These are phyloP conservation scores for Clitoria ternatea DNA, from an alignment of 306 rosid genomes.

Conservation along the genomic window DNA sequence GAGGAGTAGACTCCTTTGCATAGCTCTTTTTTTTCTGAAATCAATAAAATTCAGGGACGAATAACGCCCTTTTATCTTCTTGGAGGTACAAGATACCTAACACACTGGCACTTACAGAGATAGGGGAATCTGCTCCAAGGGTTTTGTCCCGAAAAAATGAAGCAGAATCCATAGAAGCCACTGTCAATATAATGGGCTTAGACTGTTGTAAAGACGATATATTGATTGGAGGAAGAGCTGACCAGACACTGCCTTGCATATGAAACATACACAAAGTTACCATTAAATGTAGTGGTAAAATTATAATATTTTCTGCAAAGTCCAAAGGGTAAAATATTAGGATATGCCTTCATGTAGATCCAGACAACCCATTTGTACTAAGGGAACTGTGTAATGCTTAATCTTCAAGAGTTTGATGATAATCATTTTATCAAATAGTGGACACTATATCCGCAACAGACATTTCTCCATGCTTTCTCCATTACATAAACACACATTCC, in stretches of 20 bases:
- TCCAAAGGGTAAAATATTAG: background rate
- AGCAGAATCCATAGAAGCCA: conserved; percentile 86
- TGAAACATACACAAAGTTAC: conserved; percentile 29
- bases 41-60: no score
- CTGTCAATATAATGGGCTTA: conserved; percentile 58
- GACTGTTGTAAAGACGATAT: conserved; percentile 43
- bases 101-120: conserved; percentile 71
- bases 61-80: no score
- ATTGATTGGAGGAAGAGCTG: conserved; percentile 78
- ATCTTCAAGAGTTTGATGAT: background rate
- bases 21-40: no score
- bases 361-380: conserved; percentile 12
- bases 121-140: conserved; percentile 80
- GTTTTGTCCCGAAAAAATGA: conserved; percentile 83
- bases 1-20: no score
- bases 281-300: conserved; percentile 2
- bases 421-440: no score
- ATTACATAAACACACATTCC: background rate
- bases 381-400: conserved; percentile 6
- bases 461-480: conserved; percentile 7
- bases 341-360: conserved; percentile 11
- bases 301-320: background rate
- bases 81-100: no score
- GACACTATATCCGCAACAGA: no score
- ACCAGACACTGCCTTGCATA: conserved; percentile 92